Evolutionary conservation across 257 asterid genomes (phyloP), one percentile per base, ranked within the genome.

Genomic region (Solanum paucissectum): DNA sequence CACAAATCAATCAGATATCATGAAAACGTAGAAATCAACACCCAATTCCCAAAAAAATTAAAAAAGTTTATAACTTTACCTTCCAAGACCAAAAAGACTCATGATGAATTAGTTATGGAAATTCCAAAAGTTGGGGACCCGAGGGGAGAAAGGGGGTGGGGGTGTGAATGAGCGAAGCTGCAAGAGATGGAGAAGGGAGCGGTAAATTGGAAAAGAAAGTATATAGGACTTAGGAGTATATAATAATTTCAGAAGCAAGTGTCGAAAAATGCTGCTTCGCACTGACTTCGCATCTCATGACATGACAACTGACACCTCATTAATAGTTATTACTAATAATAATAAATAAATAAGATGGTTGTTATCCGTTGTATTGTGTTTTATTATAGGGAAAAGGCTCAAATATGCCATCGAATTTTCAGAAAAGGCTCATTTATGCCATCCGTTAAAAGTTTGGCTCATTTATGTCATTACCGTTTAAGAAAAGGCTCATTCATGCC

Each of bases 21-120:
- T 49, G 18, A 86, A 69, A 86, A 12, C 87, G 37, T 4, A 73
- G 12, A 14, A 60, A 72, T 9, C 21, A n/a, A 13, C 36, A 73
- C 16, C 82, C 52, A 73, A 42, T n/a, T 29, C 32, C n/a, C 32
- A 3, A 58, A 81, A 40, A 38, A 7, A n/a, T 42, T 71, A 58
- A 2, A 2, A 82, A 71, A 34, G 6, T 46, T 49, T 9, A 1
- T 6, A 81, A 49, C 6, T 72, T 91, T 89, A 95, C 98, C 98
- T 94, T 93, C 98, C 98, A 25, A 96, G 94, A 89, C 98, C 98
- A 88, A 96, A 96, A 90, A 96, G 98, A 96, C 98, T 96, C 98
- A 95, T 96, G 87, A 21, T 68, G 72, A 73, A 36, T 88, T 32
- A 49, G 69, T 38, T 76, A 72, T 85, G 37, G 86, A 89, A 49